Base-by-base conservation (phyloP, 1,139 yeast species). In the Blastobotrys buckinghamii region DNA sequence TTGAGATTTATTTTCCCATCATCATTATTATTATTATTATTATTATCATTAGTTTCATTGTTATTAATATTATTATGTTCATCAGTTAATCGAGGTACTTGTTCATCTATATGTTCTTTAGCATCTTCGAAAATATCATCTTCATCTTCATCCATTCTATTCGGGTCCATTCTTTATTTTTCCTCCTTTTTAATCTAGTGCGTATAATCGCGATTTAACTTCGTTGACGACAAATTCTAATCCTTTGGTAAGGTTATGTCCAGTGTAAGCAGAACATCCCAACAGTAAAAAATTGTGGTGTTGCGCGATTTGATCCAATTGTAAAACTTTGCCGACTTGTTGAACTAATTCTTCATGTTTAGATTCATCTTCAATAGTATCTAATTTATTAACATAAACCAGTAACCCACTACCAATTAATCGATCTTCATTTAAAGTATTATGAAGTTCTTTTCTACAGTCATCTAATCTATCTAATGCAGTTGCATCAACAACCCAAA, bases 401-500 rank as follows among this genome's bases (percentile, higher is more conserved):
- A 74, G 44, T 57, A 74, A 69, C 26, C 79, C 80, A 2, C 86
- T 78, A 0, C 95, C 95, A 4, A 75, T 69, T 30, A 90, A 69
- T 42, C 85, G 72, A 54, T 85, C 92, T 60, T 85, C 94, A 41
- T 69, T 65, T 29, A 84, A 66, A 6, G 86, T 78, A 49, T 75
- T 78, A 39, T 74, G 70, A 39, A 90, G 73, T 66, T 89, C 97
- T 1, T 55, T 55, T 53, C 75, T 74, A 53, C 85, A 84, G 64
- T 84, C 95, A 16, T 68, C 61, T 30, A 87, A 68, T 47, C 97
- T 68, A 48, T 79, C 81, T 39, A 75, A 63, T 37, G 81, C 78
- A 53, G 78, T 71, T 2, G 81, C 76, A 66, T 92, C 97, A 10
- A 90, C 76, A n/a, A 90, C 96, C 97, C 97, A 90, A n/a, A 90